A percentile compares a stretch with the other conserved stretches of the same genome.
These are phyloP conservation scores for Xylariaceae sp. DNA, from an alignment of 2,329 filamentous ascomycete genomes.

Conservation along the genomic window DNA sequence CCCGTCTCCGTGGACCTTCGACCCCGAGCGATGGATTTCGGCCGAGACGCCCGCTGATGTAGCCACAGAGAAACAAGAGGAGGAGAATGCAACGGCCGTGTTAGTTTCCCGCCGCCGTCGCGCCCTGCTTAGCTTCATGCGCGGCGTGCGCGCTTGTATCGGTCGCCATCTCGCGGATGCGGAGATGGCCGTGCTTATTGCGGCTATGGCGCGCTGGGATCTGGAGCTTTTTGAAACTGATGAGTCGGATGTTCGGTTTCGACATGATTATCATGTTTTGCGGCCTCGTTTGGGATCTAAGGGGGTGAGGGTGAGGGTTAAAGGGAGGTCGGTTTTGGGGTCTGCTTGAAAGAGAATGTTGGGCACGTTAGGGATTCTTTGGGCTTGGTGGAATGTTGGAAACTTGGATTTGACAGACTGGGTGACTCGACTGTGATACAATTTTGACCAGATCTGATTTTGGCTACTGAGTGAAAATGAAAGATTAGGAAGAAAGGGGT, in stretches of 20 bases:
- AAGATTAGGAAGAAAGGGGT: too few relatives aligned
- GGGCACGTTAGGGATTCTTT: too few relatives aligned
- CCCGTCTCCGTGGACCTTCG: constrained; percentile 6
- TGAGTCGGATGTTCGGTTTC: constrained; percentile 24
- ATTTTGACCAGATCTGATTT: too few relatives aligned
- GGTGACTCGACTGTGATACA: too few relatives aligned
- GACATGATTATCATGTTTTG: constrained; percentile 23
- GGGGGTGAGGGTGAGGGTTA: constrained; percentile 20
- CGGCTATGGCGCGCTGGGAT: constrained; percentile 32
- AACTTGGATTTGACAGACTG: too few relatives aligned
- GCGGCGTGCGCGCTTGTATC: constrained; percentile 39
- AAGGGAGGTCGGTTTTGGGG: too few relatives aligned
- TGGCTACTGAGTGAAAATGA: too few relatives aligned
- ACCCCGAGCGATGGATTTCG: constrained; percentile 8
- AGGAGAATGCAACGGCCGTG: neutral
- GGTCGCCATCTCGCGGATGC: constrained; percentile 37
- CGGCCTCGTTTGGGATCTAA: constrained; percentile 19
- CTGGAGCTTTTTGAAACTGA: constrained; percentile 29
- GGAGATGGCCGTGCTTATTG: constrained; percentile 30
- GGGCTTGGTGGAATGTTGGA: too few relatives aligned
- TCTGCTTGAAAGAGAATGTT: too few relatives aligned
- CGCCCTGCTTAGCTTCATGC: constrained; percentile 11
- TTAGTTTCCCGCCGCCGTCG: constrained; percentile 5
- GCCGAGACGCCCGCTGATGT: neutral
- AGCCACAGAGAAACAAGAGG: neutral